Percentiles rank a stretch among this genome's conserved stretches.
These are phyloP conservation scores for Senecio squalidus DNA, from an alignment of 140 eudicot genomes.

Conservation along the genomic window DNA sequence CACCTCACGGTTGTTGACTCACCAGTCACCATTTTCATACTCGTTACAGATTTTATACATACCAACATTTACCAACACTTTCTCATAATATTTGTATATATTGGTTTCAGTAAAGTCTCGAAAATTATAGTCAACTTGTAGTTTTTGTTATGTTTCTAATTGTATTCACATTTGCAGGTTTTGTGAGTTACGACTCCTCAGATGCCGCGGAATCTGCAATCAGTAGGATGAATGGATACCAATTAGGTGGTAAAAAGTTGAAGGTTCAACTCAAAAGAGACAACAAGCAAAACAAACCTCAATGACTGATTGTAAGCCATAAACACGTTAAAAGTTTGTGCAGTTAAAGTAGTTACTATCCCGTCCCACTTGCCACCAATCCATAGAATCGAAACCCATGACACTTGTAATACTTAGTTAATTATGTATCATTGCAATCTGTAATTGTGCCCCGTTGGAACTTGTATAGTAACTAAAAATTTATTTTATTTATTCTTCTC, in stretches of 20 bases:
- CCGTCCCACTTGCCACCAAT: slow-evolving; percentile 18
- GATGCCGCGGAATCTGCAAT: slow-evolving; percentile 82
- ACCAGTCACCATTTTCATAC: too few species aligned
- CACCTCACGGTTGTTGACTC: too few species aligned
- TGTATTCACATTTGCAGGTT: slow-evolving; percentile 48
- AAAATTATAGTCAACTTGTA: too few species aligned
- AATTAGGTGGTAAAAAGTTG: slow-evolving; percentile 89
- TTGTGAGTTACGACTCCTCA: slow-evolving; percentile 86
- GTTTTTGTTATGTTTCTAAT: not conserved
- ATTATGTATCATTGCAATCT: slow-evolving; percentile 41
- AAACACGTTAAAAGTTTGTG: slow-evolving; percentile 19
- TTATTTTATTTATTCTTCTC: slow-evolving; percentile 79
- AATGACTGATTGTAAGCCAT: slow-evolving; percentile 36
- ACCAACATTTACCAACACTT: too few species aligned
- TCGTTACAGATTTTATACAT: too few species aligned
- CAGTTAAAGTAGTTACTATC: not conserved
- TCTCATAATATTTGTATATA: too few species aligned
- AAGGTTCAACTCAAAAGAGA: slow-evolving; percentile 96
- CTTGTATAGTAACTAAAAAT: slow-evolving; percentile 48
- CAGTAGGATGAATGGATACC: slow-evolving; percentile 81
- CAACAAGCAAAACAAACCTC: slow-evolving; percentile 60
- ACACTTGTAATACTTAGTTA: slow-evolving; percentile 59
- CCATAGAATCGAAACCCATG: slow-evolving; percentile 34
- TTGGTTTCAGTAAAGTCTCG: too few species aligned
- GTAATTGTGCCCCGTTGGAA: slow-evolving; percentile 57